A percentile compares a stretch with the other conserved stretches of the same genome.
Evolutionary conservation across 169 alveolate species (phyloP).

Genomic region (Plasmodium relictum): DNA sequence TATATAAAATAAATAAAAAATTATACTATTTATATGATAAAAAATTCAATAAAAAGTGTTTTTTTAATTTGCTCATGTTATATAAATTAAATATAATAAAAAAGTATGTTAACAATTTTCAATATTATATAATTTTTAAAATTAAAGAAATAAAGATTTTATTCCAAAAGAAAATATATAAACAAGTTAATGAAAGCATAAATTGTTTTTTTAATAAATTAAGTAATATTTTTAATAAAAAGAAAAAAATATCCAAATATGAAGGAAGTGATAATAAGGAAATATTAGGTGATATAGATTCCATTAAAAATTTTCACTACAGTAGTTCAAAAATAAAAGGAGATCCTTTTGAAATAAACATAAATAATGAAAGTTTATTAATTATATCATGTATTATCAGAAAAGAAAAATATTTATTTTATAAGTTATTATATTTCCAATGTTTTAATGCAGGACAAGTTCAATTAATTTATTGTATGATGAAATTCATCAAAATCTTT

Average conservation of each 20-base stretch:
- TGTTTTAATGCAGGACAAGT: constrained; percentile 75
- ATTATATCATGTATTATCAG: constrained; percentile 23
- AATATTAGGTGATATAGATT: neutral
- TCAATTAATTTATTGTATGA: constrained; percentile 52
- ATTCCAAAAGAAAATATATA: constrained; percentile 11
- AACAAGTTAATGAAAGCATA: neutral
- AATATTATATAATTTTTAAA: neutral
- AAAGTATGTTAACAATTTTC: constrained; percentile 11
- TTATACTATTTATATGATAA: constrained; percentile 35
- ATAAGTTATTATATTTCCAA: constrained; percentile 70
- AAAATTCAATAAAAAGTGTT: constrained; percentile 37
- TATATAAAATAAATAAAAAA: constrained; percentile 27
- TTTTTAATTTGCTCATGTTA: constrained; percentile 22
- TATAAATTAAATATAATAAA: constrained; percentile 23
- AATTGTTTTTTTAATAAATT: neutral
- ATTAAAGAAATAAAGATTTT: neutral
- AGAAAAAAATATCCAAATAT: neutral
- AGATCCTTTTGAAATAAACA: neutral
- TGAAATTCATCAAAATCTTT: constrained; percentile 40
- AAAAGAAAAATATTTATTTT: constrained; percentile 54
- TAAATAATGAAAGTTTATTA: constrained; percentile 24
- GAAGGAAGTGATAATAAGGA: neutral
- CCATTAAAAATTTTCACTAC: constrained; percentile 2
- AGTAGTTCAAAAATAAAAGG: neutral
- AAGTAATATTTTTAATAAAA: neutral